Evolutionary conservation across 495 filamentous ascomycete species (phyloP), one percentile per base, ranked within the genome.

Genomic region (Daldinia decipiens): DNA sequence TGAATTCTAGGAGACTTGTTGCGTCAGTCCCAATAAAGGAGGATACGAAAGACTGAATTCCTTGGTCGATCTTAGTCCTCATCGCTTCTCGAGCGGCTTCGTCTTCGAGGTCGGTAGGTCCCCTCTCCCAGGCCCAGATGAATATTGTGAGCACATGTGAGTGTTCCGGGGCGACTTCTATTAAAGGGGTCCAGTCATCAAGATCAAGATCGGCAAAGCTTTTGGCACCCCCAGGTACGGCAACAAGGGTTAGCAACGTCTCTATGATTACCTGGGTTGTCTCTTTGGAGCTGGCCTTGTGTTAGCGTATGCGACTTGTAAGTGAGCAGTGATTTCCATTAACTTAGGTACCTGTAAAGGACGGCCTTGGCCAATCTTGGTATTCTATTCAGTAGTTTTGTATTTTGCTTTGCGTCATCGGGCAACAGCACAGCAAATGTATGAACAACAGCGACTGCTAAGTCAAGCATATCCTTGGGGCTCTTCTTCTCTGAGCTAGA

Each of bases 381-480:
- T 76, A 84, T 85, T 65, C 87, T 81, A 27, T 73, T 79, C 12
- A 83, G 70, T 47, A 90, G 65, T 47, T 76, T 84, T 21, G 68
- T 61, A 55, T 87, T 77, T 17, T 80, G 71, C 27, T 74, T 78
- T 19, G 78, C 75, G 1, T 77, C 74, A 4, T 82, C 79, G 0
- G 86, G 83, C 5, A 91, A 70, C 29, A 90, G 70, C 4, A 79
- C 76, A 11, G 82, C 74, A 53, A 91, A 91, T 0, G 86, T 86
- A 65, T 89, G 85, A 5, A 90, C 71, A 6, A 92, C 81, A 26
- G 84, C 80, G 6, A 90, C 84, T 1, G 87, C 87, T 13, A 91
- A 72, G 64, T 87, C 86, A 3, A 89, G 79, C 87, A 91, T 88
- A 59, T 86, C 83, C 54, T 78, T 82, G 4, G 84, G 78, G 26